phyloP scores from a whole-genome alignment of 257 asterid species.

The Echium plantagineum region DNA sequence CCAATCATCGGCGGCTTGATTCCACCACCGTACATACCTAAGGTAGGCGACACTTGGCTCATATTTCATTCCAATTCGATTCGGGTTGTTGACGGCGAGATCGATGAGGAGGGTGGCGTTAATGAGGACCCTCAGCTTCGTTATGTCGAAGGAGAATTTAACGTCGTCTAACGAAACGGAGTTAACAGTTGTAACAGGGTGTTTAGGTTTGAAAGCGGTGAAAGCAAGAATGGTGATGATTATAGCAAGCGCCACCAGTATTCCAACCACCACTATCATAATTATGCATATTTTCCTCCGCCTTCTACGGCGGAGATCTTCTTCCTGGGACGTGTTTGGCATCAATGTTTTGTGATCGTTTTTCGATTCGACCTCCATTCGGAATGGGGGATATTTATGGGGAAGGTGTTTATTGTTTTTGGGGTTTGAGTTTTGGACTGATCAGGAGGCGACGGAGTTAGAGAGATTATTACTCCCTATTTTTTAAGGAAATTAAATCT shows the following conservation, averaged over 20 bases:
- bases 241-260: conserved; percentile 21
- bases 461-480: too few species aligned
- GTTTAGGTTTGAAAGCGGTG: conserved; percentile 66
- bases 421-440: too few species aligned
- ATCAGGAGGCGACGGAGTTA: too few species aligned
- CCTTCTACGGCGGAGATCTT: not conserved
- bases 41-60: conserved; percentile 30
- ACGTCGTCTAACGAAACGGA: conserved; percentile 36
- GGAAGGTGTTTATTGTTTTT: too few species aligned
- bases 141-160: conserved; percentile 26
- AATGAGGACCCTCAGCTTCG: conserved; percentile 23
- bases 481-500: too few species aligned
- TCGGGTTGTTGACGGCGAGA: conserved; percentile 47
- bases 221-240: conserved; percentile 46
- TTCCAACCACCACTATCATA: not conserved
- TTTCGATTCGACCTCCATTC: too few species aligned
- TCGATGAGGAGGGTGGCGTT: conserved; percentile 39
- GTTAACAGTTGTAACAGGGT: conserved; percentile 37
- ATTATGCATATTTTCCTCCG: not conserved
- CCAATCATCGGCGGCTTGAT: too few species aligned
- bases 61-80: conserved; percentile 58
- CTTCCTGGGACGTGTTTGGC: too few species aligned
- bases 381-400: too few species aligned
- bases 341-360: too few species aligned
- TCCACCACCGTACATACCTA: too few species aligned